Evolutionary conservation across 371 early-diverging fungal species (phyloP), one percentile per base, ranked within the genome.

Genomic region (Mortierella sp.): DNA sequence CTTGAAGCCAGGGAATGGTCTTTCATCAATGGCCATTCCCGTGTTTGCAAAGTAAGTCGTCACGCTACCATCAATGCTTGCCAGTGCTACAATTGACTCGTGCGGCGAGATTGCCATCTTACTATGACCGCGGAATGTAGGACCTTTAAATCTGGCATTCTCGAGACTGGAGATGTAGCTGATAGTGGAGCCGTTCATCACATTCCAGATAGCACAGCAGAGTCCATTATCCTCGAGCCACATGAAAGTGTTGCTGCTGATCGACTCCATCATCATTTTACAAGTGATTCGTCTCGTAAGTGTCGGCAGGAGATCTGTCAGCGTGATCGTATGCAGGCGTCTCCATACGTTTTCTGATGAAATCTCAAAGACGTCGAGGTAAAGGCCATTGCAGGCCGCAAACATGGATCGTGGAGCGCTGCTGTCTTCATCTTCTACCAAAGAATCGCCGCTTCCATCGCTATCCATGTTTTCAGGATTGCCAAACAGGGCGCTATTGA

Each of bases 191-290:
- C 80, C 80, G 22, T 71, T 80, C 55, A 64, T 47, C 22, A 75
- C 47, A 39, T 75, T 68, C 80, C 80, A 80, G 51, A 75, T 75
- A 3, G 80, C 66, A 57, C 75, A 80, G 20, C 75, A 65, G 24
- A 63, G 57, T 9, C 80, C 80, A 4, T 70, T 52, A 26, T 80
- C 75, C 66, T 80, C 80, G 4, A 80, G 72, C 75, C 75, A 80
- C 75, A 80, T 80, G 51, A 80, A 72, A 8, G 61, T 75, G 66
- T 64, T 71, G 62, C 65, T 70, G 60, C 71, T 68, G 55, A 80
- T 61, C 20, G 80, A 64, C 11, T 80, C 80, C 69, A 80, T 75
- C 80, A 80, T 80, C 69, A 80, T 68, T 52, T 80, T 80, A 63
- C 75, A 75, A 24, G 75, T 75, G 65, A 80, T 75, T 8, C 75